These are phyloP conservation scores for Xylaria venustula DNA, from an alignment of 495 filamentous ascomycete genomes.

Conservation along the genomic window DNA sequence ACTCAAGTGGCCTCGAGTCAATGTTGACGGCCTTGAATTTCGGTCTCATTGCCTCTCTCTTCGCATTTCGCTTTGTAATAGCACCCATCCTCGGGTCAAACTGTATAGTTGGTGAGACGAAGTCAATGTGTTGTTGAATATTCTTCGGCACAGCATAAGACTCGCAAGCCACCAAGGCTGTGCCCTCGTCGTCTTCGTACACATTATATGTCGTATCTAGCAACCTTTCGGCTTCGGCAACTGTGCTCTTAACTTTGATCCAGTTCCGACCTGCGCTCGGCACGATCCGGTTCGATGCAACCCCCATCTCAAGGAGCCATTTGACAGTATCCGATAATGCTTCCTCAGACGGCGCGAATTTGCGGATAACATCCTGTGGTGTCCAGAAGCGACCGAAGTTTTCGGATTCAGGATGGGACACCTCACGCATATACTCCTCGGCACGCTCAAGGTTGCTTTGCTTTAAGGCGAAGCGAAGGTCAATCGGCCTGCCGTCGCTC, in stretches of 20 bases:
- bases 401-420: slow-evolving; percentile 27
- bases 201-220: slow-evolving; percentile 31
- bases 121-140: slow-evolving; percentile 26
- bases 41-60: neutral
- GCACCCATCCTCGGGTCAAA: slow-evolving; percentile 19
- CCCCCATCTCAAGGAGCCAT: neutral
- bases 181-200: slow-evolving; percentile 51
- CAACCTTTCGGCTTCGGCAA: slow-evolving; percentile 35
- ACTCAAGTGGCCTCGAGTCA: neutral
- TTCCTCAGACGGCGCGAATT: slow-evolving; percentile 9
- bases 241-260: slow-evolving; percentile 2
- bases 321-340: neutral
- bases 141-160: slow-evolving; percentile 24
- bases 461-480: slow-evolving; percentile 28
- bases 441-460: slow-evolving; percentile 33
- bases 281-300: slow-evolving; percentile 9
- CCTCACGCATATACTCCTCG: slow-evolving; percentile 27
- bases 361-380: slow-evolving; percentile 15
- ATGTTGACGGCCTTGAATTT: neutral
- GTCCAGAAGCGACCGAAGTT: slow-evolving; percentile 28
- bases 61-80: neutral
- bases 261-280: neutral
- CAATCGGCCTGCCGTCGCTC: slow-evolving; percentile 12
- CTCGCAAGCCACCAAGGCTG: slow-evolving; percentile 50
- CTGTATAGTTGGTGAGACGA: slow-evolving; percentile 24